phyloP scores from a whole-genome alignment of 768 basidiomycete genomes.

The Lentinula guzmanii region DNA sequence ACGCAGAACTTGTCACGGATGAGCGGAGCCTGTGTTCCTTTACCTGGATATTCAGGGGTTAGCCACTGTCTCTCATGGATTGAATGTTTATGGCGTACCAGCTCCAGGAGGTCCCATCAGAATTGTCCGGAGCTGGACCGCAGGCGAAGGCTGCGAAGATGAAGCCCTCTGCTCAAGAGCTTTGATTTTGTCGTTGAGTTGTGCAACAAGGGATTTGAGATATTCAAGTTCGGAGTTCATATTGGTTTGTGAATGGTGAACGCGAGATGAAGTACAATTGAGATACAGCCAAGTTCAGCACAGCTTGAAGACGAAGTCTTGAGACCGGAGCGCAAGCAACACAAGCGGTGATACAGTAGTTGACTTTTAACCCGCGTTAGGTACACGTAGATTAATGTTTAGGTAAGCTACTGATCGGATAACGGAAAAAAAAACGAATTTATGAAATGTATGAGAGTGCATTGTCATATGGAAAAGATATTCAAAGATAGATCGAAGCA shows the following conservation, averaged over 20 bases:
- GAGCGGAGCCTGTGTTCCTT: constrained; percentile 95
- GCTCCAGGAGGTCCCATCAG: constrained; percentile 96
- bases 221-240: constrained; percentile 69
- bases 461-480: no score
- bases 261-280: neutral
- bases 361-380: no score
- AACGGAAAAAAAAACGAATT: no score
- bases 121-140: constrained; percentile 81
- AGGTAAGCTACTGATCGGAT: no score
- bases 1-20: constrained; percentile 92
- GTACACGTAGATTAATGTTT: no score
- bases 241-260: constrained; percentile 19
- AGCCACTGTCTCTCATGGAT: neutral
- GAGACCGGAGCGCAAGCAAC: neutral
- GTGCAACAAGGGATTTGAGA: constrained; percentile 85
- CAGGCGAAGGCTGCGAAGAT: constrained; percentile 45
- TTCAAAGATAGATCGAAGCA: no score
- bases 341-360: neutral
- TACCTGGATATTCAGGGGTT: constrained; percentile 50
- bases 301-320: neutral
- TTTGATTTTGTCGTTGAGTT: constrained; percentile 87
- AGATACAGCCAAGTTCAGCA: neutral
- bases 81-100: constrained; percentile 45
- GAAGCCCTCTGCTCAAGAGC: constrained; percentile 70
- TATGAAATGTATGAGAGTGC: no score